Conservation (phyloP, 371 early-diverging fungal genomes). For the Mucor irregularis region DNA sequence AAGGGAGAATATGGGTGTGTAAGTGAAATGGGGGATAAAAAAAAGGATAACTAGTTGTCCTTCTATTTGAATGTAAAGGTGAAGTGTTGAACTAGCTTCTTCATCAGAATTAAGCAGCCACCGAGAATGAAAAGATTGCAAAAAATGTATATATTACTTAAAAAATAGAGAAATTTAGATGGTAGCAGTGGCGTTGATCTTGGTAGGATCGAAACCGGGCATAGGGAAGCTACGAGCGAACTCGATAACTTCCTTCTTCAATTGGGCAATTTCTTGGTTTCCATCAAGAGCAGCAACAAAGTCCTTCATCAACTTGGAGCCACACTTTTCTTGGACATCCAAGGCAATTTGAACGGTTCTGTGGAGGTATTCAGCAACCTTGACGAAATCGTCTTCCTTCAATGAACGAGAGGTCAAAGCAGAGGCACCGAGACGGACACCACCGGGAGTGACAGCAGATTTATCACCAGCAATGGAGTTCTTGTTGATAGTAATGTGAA, state of each 20-base stretch:
- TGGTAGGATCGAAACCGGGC: conserved; percentile 73
- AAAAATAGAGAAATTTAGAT: conserved; percentile 27
- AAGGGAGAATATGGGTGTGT: conserved; percentile 3
- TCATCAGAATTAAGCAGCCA: conserved; percentile 7
- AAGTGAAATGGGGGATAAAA: conserved; percentile 6
- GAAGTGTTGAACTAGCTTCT: conserved; percentile 23
- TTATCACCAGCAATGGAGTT: conserved; percentile 92
- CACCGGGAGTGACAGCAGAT: conserved; percentile 90
- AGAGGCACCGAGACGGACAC: conserved; percentile 88
- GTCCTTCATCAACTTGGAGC: conserved; percentile 95
- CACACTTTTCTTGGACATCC: conserved; percentile 71
- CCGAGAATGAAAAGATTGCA: not conserved
- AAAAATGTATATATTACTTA: not conserved
- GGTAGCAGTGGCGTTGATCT: conserved; percentile 47
- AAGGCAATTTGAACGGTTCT: conserved; percentile 92
- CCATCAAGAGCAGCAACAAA: conserved; percentile 72
- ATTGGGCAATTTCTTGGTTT: conserved; percentile 70
- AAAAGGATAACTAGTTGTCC: not conserved
- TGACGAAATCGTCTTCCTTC: conserved; percentile 83
- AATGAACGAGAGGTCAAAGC: conserved; percentile 92
- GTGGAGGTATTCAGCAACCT: conserved; percentile 85
- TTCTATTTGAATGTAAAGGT: conserved; percentile 6
- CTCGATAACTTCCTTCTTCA: conserved; percentile 87
- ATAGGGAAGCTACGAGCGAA: conserved; percentile 92
- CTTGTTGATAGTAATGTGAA: conserved; percentile 92